Base-by-base conservation (phyloP, 2,329 filamentous ascomycete species). In the Claviceps purpurea region DNA sequence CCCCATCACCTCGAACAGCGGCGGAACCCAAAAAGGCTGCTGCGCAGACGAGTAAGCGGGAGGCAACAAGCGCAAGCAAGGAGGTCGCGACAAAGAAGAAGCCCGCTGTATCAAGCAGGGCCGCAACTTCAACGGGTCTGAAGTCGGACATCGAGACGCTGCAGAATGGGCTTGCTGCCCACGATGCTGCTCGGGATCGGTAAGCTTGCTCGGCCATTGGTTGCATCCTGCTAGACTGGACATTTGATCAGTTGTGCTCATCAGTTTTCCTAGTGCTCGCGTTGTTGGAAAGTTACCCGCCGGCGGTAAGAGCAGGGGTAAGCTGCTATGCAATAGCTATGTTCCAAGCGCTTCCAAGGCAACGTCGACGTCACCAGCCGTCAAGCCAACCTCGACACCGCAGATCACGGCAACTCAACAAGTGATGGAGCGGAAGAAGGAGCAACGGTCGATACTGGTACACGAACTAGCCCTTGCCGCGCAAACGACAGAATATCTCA, bases 401-500 rank as follows among this genome's bases (percentile, higher is more conserved):
- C 70, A 70, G 10, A 67, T 73, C 24, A 73, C 73, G 11, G 69
- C 75, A 18, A 74, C 76, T 1, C 73, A 79, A 55, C 72, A 77
- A 56, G 65, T 73, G 37, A 61, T 74, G 39, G 75, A 78, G 58
- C 70, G 74, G 57, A 73, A 74, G 42, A 79, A 79, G 62, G 76
- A 75, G 50, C 72, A 73, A 55, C 70, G 73, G 59, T 69, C 64
- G 52, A 69, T 75, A 24, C 68, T 84, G 20, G 77, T 84, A 30
- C 81, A 84, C 61, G 76, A 82, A 57, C 66, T 84, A 20, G 80
- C 81, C 37, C 72, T 76, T 6, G 67, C 71, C 53, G 75, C 81
- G 14, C 71, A 73, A 56, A 64, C 73, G 1, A 73, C 73, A 20
- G 70, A 75, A 7, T 70, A 75, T 50, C 63, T 84, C 2, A 63